Conservation (phyloP, 2,329 filamentous ascomycete genomes). For the Nigrospora oryzae region DNA sequence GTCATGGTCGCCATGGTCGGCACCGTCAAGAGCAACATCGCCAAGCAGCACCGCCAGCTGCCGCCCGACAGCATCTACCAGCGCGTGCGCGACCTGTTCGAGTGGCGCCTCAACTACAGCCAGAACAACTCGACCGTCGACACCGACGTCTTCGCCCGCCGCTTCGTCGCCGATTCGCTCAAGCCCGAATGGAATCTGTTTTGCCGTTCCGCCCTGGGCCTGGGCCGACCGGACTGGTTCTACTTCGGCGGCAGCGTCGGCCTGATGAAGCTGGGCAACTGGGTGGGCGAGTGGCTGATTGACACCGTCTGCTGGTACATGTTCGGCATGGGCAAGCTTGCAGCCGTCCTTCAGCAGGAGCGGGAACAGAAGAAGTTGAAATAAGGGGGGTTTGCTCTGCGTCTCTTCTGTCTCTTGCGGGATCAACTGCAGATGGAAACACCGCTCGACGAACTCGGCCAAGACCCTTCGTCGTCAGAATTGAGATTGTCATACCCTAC, state of each 20-base stretch:
- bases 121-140: conserved; percentile 33
- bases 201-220: conserved; percentile 14
- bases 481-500: too few species aligned
- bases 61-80: conserved; percentile 33
- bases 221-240: conserved; percentile 26
- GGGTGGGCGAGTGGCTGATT: conserved; percentile 22
- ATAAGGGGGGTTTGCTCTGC: not conserved
- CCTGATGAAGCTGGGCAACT: conserved; percentile 11
- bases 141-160: conserved; percentile 28
- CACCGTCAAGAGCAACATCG: conserved; percentile 38
- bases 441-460: too few species aligned
- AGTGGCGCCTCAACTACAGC: conserved; percentile 31
- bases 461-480: too few species aligned
- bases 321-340: conserved; percentile 17
- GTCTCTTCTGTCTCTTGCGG: too few species aligned
- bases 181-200: conserved; percentile 16
- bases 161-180: conserved; percentile 30
- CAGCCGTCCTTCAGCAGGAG: conserved; percentile 11
- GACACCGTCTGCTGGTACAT: conserved; percentile 16
- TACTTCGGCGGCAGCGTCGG: conserved; percentile 21
- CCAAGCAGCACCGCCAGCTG: conserved; percentile 27
- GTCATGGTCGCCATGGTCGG: conserved; percentile 45
- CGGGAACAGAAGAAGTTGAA: conserved; percentile 2
- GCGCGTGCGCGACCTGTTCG: conserved; percentile 32
- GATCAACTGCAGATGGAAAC: too few species aligned